Percentiles rank a stretch among this genome's conserved stretches.
These are phyloP conservation scores for Penicillium sp. DNA, from an alignment of 2,329 filamentous ascomycete genomes.

Conservation along the genomic window DNA sequence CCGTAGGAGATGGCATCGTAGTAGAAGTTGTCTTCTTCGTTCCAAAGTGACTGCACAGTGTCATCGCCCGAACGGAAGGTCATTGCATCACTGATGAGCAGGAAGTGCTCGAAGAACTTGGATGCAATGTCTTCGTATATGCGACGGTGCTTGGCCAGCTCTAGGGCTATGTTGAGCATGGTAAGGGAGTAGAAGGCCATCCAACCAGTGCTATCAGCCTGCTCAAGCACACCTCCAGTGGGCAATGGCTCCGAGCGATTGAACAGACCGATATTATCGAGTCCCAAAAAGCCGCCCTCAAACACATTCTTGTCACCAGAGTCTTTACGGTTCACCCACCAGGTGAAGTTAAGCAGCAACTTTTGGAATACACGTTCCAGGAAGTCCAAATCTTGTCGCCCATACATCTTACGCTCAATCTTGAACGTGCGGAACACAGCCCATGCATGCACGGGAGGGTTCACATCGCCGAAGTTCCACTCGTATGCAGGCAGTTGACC, in stretches of 20 bases:
- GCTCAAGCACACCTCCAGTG: slow-evolving; percentile 88
- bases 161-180: slow-evolving; percentile 95
- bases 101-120: slow-evolving; percentile 98
- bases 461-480: slow-evolving; percentile 98
- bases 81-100: slow-evolving; percentile 98
- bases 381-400: slow-evolving; percentile 90
- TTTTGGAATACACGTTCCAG: slow-evolving; percentile 97
- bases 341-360: slow-evolving; percentile 91
- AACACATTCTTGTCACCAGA: slow-evolving; percentile 94
- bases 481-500: slow-evolving; percentile 91
- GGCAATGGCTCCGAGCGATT: slow-evolving; percentile 94
- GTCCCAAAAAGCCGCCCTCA: slow-evolving; percentile 89
- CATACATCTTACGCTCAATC: slow-evolving; percentile 96
- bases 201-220: slow-evolving; percentile 97
- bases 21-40: slow-evolving; percentile 92
- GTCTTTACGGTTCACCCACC: slow-evolving; percentile 99
- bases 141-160: slow-evolving; percentile 89
- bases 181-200: slow-evolving; percentile 97
- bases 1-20: slow-evolving; percentile 98
- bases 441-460: slow-evolving; percentile 95
- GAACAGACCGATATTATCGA: slow-evolving; percentile 97
- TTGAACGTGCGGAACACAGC: slow-evolving; percentile 95
- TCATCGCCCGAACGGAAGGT: slow-evolving; percentile 70
- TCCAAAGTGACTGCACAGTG: slow-evolving; percentile 82
- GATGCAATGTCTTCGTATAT: slow-evolving; percentile 96